Conservation (phyloP, 495 filamentous ascomycete genomes). For the Tuber magnatum region DNA sequence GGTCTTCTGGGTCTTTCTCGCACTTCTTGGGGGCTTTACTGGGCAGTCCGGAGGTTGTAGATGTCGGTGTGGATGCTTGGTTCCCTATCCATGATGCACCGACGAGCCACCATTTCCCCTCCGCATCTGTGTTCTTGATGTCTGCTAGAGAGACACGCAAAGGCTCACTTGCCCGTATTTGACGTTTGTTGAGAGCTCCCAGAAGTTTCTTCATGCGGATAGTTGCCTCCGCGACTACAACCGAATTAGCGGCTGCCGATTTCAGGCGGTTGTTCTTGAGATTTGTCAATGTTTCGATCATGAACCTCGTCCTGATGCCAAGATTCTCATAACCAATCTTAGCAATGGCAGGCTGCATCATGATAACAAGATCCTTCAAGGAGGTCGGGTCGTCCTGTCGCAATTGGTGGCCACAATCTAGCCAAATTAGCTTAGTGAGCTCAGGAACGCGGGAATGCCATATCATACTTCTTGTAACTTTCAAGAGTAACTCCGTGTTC, state of each 20-base stretch:
- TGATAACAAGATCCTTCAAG: constrained; percentile 81
- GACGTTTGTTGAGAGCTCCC: constrained; percentile 62
- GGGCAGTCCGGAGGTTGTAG: not conserved
- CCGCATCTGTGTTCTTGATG: constrained; percentile 70
- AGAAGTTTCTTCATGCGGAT: constrained; percentile 75
- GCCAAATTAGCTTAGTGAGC: constrained; percentile 11
- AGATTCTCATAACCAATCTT: constrained; percentile 56
- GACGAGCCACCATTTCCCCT: constrained; percentile 97
- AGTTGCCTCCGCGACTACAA: constrained; percentile 65
- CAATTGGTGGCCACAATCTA: constrained; percentile 67
- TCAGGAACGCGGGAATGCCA: not conserved
- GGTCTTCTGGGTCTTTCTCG: constrained; percentile 36
- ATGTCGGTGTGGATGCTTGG: constrained; percentile 9
- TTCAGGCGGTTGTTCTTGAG: constrained; percentile 91
- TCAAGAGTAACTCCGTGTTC: constrained; percentile 86
- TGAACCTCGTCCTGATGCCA: constrained; percentile 88
- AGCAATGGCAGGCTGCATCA: constrained; percentile 64
- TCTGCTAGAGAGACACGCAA: constrained; percentile 72
- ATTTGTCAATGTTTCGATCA: constrained; percentile 93
- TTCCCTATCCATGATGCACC: constrained; percentile 75
- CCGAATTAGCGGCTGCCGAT: constrained; percentile 56
- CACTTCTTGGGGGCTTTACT: constrained; percentile 26
- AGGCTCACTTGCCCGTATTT: constrained; percentile 67
- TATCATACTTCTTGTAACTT: constrained; percentile 62
- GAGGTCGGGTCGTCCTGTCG: constrained; percentile 83